phyloP scores from a whole-genome alignment of 2,329 filamentous ascomycete genomes.

The Hymenoscyphus linearis region DNA sequence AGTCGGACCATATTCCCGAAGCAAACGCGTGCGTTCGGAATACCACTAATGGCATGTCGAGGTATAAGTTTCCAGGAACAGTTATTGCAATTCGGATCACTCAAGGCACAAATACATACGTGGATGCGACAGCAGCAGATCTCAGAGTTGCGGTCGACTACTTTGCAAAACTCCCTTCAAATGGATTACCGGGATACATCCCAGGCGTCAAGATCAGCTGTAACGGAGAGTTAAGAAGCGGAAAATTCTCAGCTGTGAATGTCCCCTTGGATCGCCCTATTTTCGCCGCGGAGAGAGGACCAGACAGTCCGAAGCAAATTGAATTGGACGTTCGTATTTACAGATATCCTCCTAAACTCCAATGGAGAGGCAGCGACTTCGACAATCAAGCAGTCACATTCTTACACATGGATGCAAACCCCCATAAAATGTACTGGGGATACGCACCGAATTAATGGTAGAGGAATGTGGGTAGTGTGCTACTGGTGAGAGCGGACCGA shows the following conservation, averaged over 20 bases:
- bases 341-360: not conserved
- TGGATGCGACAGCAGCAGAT: constrained; percentile 6
- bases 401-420: not conserved
- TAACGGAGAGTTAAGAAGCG: not conserved
- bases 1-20: not conserved
- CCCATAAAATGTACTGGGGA: not conserved
- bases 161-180: not conserved
- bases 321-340: not conserved
- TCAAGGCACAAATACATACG: not conserved
- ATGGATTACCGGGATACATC: not conserved
- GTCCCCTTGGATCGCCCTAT: not conserved
- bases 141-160: constrained; percentile 7
- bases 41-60: not conserved
- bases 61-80: not conserved
- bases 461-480: not conserved
- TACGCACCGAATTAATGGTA: not conserved
- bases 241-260: not conserved
- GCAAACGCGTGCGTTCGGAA: not conserved
- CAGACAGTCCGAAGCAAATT: not conserved
- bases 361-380: not conserved
- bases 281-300: not conserved
- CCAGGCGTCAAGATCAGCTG: not conserved
- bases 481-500: not conserved
- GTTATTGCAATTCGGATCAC: not conserved
- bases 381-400: not conserved